A percentile compares a stretch with the other conserved stretches of the same genome.
Evolutionary conservation across 2,329 filamentous ascomycete genomes (phyloP).

Genomic region (Hirsutella thompsonii): DNA sequence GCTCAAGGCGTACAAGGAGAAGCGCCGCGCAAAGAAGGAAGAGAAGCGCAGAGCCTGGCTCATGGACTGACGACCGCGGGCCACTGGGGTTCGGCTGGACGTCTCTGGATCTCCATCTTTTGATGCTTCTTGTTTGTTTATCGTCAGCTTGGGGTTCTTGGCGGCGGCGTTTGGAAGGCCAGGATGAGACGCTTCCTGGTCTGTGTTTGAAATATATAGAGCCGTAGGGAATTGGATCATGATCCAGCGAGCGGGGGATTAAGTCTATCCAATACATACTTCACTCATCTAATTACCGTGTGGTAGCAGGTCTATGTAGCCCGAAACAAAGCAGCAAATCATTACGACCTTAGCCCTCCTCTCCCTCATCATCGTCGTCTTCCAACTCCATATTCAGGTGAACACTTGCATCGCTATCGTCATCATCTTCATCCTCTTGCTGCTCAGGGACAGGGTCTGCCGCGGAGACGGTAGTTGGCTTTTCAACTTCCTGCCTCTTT

Average conservation of each 20-base stretch:
- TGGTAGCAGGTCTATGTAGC: not conserved
- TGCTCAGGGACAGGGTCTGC: slow-evolving; percentile 9
- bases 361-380: slow-evolving; percentile 24
- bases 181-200: not conserved
- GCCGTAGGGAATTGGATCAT: not conserved
- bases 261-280: not conserved
- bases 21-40: slow-evolving; percentile 78
- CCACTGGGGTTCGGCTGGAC: no score
- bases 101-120: not conserved
- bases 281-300: not conserved
- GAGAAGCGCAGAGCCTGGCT: slow-evolving; percentile 91
- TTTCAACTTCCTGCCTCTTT: slow-evolving; percentile 28
- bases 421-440: slow-evolving; percentile 22
- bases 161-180: not conserved
- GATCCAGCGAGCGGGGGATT: not conserved
- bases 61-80: slow-evolving; percentile 48
- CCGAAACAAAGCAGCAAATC: not conserved
- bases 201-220: not conserved
- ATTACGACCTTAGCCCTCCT: slow-evolving; percentile 5
- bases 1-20: slow-evolving; percentile 84
- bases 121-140: not conserved
- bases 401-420: slow-evolving; percentile 39
- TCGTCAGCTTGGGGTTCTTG: not conserved
- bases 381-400: slow-evolving; percentile 48
- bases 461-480: slow-evolving; percentile 3